phyloP scores from a whole-genome alignment of 176 grass and related monocot genomes.

The Raddia distichophylla region DNA sequence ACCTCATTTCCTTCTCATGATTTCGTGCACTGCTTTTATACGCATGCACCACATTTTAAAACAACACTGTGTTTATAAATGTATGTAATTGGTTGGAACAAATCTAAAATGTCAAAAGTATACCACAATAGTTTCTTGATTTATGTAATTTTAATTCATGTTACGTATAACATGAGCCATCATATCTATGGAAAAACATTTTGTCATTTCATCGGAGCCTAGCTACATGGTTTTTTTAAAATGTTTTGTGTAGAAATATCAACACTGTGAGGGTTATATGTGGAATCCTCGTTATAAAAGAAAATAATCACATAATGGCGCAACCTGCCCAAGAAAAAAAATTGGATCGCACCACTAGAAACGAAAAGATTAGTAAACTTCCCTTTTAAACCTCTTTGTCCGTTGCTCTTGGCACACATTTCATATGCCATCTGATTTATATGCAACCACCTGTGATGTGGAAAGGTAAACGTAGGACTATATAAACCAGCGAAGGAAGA shows the following conservation, averaged over 20 bases:
- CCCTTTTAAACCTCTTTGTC: not conserved
- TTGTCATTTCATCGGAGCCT: not conserved
- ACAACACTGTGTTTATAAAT: too few relatives aligned
- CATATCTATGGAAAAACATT: too few relatives aligned
- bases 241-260: not conserved
- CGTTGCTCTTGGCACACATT: not conserved
- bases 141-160: too few relatives aligned
- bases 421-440: not conserved
- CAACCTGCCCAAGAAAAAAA: not conserved
- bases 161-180: too few relatives aligned
- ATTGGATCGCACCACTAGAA: not conserved
- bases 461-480: not conserved
- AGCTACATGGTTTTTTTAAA: not conserved
- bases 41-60: too few relatives aligned
- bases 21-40: too few relatives aligned
- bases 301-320: not conserved
- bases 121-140: too few relatives aligned
- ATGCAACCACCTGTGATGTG: not conserved
- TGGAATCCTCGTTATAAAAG: not conserved
- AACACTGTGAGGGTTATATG: not conserved
- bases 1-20: too few relatives aligned
- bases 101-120: too few relatives aligned
- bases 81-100: too few relatives aligned
- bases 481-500: not conserved
- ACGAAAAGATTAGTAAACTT: not conserved